phyloP scores from a whole-genome alignment of 768 basidiomycete genomes.

The Rhizopogon sp. region DNA sequence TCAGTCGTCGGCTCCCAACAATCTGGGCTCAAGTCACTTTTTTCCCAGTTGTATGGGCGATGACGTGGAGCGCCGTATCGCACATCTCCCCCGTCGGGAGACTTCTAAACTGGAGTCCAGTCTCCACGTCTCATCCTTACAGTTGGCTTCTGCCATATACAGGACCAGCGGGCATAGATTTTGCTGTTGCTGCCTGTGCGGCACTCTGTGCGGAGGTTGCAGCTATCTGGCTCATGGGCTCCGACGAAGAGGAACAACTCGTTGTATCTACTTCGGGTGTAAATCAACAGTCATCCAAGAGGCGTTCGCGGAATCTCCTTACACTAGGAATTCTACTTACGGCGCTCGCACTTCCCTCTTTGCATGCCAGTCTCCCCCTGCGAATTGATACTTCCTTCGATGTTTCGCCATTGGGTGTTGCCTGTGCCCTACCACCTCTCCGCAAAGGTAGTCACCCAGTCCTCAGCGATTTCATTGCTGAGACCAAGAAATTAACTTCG shows the following conservation, averaged over 20 bases:
- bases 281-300: not conserved
- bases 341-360: slow-evolving; percentile 53
- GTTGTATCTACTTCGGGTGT: slow-evolving; percentile 2
- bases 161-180: slow-evolving; percentile 64
- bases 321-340: slow-evolving; percentile 38
- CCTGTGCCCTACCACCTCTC: slow-evolving; percentile 59
- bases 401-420: slow-evolving; percentile 58
- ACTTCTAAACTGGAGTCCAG: slow-evolving; percentile 67
- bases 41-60: slow-evolving; percentile 70
- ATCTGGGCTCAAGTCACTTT: slow-evolving; percentile 44
- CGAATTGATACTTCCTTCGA: slow-evolving; percentile 26
- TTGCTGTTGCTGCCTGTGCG: slow-evolving; percentile 75
- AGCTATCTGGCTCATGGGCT: slow-evolving; percentile 55
- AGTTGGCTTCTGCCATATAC: slow-evolving; percentile 54
- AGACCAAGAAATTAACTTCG: slow-evolving; percentile 40
- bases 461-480: slow-evolving; percentile 58
- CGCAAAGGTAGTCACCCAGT: slow-evolving; percentile 37
- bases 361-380: slow-evolving; percentile 36
- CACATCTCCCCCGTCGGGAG: slow-evolving; percentile 63
- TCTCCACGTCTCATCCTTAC: slow-evolving; percentile 49
- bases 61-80: slow-evolving; percentile 51
- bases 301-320: slow-evolving; percentile 22
- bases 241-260: slow-evolving; percentile 10
- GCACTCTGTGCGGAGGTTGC: slow-evolving; percentile 52
- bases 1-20: slow-evolving; percentile 22